phyloP scores from a whole-genome alignment of 2,329 filamentous ascomycete genomes.

The Tetracladium maxilliforme region DNA sequence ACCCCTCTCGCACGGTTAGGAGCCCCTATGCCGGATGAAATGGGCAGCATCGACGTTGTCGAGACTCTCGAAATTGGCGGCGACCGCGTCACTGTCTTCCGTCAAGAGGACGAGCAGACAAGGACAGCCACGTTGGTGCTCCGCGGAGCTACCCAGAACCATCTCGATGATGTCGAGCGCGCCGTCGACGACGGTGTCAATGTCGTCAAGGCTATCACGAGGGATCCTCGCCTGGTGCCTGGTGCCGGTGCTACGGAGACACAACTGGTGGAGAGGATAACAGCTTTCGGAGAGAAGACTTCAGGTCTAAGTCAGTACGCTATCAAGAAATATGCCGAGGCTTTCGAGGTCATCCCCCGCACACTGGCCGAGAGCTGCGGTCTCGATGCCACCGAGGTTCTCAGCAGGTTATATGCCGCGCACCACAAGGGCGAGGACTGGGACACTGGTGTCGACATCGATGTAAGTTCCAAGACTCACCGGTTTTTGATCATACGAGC shows the following conservation, averaged over 20 bases:
- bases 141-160: conserved; percentile 91
- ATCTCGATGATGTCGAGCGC: conserved; percentile 91
- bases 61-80: conserved; percentile 97
- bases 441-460: conserved; percentile 87
- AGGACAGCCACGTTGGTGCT: conserved; percentile 90
- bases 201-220: conserved; percentile 95
- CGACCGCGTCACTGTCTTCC: conserved; percentile 94
- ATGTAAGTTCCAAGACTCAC: conserved; percentile 39
- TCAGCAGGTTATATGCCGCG: conserved; percentile 83
- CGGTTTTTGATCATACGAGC: not conserved
- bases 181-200: conserved; percentile 98
- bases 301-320: conserved; percentile 88
- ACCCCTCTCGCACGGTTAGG: conserved; percentile 92
- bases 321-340: conserved; percentile 94
- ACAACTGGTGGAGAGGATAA: conserved; percentile 84
- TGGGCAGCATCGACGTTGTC: conserved; percentile 87
- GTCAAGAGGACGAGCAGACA: conserved; percentile 86
- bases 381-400: conserved; percentile 90
- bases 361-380: conserved; percentile 91
- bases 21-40: conserved; percentile 99
- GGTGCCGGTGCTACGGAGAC: conserved; percentile 91
- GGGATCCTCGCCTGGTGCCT: conserved; percentile 79
- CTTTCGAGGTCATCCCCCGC: conserved; percentile 91
- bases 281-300: conserved; percentile 81
- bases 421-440: conserved; percentile 82